A percentile compares a stretch with the other conserved stretches of the same genome.
Conservation (phyloP, 139 green algal genomes). For the Tetraselmis chui region DNA sequence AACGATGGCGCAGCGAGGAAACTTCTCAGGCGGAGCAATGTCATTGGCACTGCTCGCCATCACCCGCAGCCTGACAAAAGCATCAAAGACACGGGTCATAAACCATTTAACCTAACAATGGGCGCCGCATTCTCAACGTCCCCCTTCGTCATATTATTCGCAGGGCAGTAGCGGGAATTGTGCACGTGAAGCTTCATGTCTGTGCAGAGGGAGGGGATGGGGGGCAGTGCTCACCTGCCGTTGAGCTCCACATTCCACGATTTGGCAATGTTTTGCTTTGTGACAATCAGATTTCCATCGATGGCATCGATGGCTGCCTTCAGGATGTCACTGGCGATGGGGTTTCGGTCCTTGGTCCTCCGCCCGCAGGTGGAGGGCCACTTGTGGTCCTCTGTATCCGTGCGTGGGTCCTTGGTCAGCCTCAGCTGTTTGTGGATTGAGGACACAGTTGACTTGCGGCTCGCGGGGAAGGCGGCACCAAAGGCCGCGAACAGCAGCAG, state of each 20-base stretch:
- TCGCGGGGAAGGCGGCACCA: background rate
- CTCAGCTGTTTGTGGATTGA: background rate
- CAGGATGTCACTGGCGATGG: background rate
- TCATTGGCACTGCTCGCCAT: background rate
- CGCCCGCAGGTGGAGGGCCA: background rate
- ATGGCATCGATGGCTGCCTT: background rate
- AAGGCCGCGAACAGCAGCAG: no score
- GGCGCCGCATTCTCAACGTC: no score
- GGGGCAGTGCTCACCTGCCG: no score
- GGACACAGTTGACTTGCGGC: background rate
- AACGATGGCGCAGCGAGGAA: background rate
- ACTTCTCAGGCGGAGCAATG: background rate
- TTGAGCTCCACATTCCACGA: background rate
- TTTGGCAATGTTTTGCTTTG: background rate
- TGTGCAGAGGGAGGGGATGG: no score
- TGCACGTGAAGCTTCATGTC: no score
- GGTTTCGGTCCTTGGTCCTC: background rate
- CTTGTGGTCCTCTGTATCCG: background rate
- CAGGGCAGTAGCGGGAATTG: no score
- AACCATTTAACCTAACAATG: no score
- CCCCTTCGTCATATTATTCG: no score
- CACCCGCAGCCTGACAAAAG: background rate
- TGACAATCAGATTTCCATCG: background rate
- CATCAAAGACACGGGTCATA: no score
- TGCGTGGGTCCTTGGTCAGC: background rate